Evolutionary conservation across 164 flowering plant species (phyloP), one percentile per base, ranked within the genome.

Genomic region (Umbellularia californica): DNA sequence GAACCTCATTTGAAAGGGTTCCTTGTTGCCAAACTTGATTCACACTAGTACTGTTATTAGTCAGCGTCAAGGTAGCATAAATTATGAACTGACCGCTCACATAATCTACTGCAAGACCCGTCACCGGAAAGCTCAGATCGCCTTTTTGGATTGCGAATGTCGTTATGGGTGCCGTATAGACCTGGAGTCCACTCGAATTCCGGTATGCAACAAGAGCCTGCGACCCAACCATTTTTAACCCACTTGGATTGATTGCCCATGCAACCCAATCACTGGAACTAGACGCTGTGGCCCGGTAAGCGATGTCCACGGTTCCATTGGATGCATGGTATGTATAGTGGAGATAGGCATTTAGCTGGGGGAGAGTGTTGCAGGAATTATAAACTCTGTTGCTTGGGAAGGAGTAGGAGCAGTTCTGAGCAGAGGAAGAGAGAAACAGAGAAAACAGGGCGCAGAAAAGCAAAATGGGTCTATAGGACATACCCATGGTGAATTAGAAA

Each of bases 191-290:
- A n/a, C 65, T 28, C 0, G 87, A 35, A 33, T 77, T 75, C 17
- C 22, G 72, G 68, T 33, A 83, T 20, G 90, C 95, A 5, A 90
- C 86, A 0, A 90, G 78, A 25, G 86, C 75, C 78, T 91, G 88
- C 0, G 90, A 50, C 3, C 91, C 91, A 0, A 68, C 2, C 96
- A 91, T 91, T 0, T 69, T 70, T 0, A 3, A 50, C 0, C 74
- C 76, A 0, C 12, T 41, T 4, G 81, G 84, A 68, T 87, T 87
- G 33, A 84, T 65, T 0, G 85, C 86, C 87, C 87, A 87, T 13
- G 84, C 87, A 7, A 84, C 73, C 88, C 87, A 87, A 15, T 62
- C 28, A 2, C 50, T 22, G 25, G 71, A 23, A 20, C 0, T 15
- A 27, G 58, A 2, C 2, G 27, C 28, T 0, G 79, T 65, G 0